Conservation (phyloP, 75 land plant genomes). For the Ceratopteris richardii region DNA sequence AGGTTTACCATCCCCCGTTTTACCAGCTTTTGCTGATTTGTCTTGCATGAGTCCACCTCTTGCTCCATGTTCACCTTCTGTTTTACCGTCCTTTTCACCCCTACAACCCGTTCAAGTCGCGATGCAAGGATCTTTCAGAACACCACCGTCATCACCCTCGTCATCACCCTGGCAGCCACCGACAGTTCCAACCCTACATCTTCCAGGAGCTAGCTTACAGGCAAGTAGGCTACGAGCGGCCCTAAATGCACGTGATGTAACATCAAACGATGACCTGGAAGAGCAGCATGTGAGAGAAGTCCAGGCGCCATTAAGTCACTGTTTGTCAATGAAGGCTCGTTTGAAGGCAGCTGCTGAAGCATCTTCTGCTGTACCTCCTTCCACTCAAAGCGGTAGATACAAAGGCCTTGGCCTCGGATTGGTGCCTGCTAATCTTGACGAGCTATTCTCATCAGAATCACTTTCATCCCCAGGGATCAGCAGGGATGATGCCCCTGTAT, state of each 20-base stretch:
- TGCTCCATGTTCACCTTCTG: slow-evolving; percentile 26
- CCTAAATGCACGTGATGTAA: slow-evolving; percentile 54
- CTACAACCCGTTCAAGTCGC: slow-evolving; percentile 6
- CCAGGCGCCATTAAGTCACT: not conserved
- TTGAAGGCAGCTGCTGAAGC: slow-evolving; percentile 21
- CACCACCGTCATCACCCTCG: slow-evolving; percentile 60
- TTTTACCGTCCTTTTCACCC: slow-evolving; percentile 15
- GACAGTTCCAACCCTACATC: slow-evolving; percentile 31
- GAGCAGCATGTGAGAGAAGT: slow-evolving; percentile 32
- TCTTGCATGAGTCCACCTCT: slow-evolving; percentile 35
- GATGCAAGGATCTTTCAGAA: not conserved
- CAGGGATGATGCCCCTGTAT: slow-evolving; percentile 31
- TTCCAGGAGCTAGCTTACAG: slow-evolving; percentile 28
- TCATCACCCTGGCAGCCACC: slow-evolving; percentile 46
- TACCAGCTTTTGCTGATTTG: slow-evolving; percentile 34
- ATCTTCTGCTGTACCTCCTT: slow-evolving; percentile 1
- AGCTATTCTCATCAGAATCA: slow-evolving; percentile 57
- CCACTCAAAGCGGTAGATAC: slow-evolving; percentile 15
- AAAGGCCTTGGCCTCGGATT: slow-evolving; percentile 24
- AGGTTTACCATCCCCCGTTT: slow-evolving; percentile 62
- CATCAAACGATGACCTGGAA: slow-evolving; percentile 50
- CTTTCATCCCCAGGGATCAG: slow-evolving; percentile 30
- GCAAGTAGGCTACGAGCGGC: slow-evolving; percentile 49
- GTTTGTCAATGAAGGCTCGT: slow-evolving; percentile 20
- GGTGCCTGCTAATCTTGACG: slow-evolving; percentile 56